Evolutionary conservation across 495 filamentous ascomycete genomes (phyloP), one percentile per base, ranked within the genome.

Genomic region (Neurospora sp.): DNA sequence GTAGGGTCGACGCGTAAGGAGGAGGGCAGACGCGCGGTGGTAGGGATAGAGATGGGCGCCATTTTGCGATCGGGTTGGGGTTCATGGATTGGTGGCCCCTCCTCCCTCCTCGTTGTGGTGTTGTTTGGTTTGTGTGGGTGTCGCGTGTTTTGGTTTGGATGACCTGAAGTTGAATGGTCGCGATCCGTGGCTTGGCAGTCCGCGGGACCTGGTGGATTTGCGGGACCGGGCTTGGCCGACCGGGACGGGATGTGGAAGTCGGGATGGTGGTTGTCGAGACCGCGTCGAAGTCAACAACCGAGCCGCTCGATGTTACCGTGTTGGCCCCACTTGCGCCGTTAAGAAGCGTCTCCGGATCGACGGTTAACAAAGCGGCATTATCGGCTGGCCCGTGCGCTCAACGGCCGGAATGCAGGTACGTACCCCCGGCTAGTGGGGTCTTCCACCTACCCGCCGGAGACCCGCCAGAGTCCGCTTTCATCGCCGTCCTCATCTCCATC

Each of bases 1-100:
- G 88, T 82, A 14, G 90, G 85, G 72, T 91, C 86, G 78, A 94
- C 87, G 75, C 87, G 89, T 71, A 91, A 81, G 0, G 81, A 76
- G 20, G 86, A 83, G 27, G 85, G 80, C 41, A 88, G 82, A 46
- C 83, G 83, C 69, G 82, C 83, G 12, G 81, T 81, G 9, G 83
- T 85, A 10, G 85, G 84, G 44, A 86, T 78, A 8, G 84, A 85
- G 39, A 86, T 75, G 20, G 78, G 83, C 42, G 83, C 76, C 84
- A 85, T 85, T 20, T 59, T 70, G 44, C 20, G 39, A 40, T 41
- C 3, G 48, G 37, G 27, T 71, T 54, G 31, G 69, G 69, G 54
- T 1, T 66, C 54, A 66, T 66, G 27, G 54, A 35, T 66, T 66
- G 27, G 54, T 35, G 14, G 54, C 54, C 54, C 54, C 54, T 66